Evolutionary conservation across 148 eudicot genomes (phyloP), one percentile per base, ranked within the genome.

Genomic region (Talinum fruticosum): DNA sequence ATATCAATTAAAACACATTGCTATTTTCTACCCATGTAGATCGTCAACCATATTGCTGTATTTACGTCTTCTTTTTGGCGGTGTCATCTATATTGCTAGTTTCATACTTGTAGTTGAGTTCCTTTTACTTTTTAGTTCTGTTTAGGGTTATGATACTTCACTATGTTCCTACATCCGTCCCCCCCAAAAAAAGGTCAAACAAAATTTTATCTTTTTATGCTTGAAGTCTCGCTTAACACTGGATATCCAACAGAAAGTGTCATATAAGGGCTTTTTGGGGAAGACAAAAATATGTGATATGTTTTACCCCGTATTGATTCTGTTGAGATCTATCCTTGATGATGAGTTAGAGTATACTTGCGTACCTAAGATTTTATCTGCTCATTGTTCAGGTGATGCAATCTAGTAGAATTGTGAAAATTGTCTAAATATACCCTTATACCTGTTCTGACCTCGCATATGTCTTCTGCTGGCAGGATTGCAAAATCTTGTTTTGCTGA

Each of bases 401-500:
- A 30, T 51, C 59, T n/a, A 35, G 19, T 51, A 36, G 8, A 44
- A n/a, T n/a, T n/a, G n/a, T n/a, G n/a, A n/a, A n/a, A n/a, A 23
- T n/a, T 53, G 13, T 44, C 34, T 59, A 10, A 32, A 53, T 21
- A 28, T 3, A 29, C 65, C 13, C 33, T 62, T 62, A 1, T 30
- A 57, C 66, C 28, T 75, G 41, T 14, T 70, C 71, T 72, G 28
- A 76, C 1, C 37, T 4, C 10, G 29, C 26, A 37, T 47, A 8
- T 32, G 2, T 3, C 61, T 72, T 57, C 71, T 66, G 24, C 10
- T 66, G 76, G 68, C 82, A 83, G 85, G 77, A 72, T 79, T 83
- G 77, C 77, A 67, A n/a, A 83, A 76, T 57, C 82, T 83, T 75
- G n/a, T 79, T 57, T 79, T 83, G 75, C 79, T 83, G 71, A 83